A percentile compares a stretch with the other conserved stretches of the same genome.
phyloP scores from a whole-genome alignment of 306 rosid genomes.

The Spatholobus suberectus region DNA sequence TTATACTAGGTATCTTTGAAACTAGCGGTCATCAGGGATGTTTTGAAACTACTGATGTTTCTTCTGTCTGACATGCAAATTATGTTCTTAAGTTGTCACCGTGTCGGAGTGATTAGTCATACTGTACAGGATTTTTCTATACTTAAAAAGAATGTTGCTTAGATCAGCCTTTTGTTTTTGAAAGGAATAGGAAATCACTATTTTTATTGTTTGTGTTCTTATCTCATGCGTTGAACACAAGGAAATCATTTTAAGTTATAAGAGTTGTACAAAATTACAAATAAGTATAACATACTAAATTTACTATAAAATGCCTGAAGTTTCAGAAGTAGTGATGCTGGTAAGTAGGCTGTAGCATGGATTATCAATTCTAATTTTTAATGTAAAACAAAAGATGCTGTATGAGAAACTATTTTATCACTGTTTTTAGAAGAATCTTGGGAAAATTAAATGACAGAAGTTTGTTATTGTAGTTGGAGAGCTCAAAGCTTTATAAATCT shows the following conservation, averaged over 20 bases:
- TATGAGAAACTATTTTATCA: not conserved
- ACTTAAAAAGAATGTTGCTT: not conserved
- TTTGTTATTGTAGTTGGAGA: too few species aligned
- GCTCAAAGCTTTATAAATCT: too few species aligned
- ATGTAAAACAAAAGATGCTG: not conserved
- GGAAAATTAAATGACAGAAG: too few species aligned
- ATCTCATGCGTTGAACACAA: not conserved
- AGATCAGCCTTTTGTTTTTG: not conserved
- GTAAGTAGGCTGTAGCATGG: not conserved
- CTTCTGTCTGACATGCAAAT: conserved; percentile 6
- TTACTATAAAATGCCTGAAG: not conserved
- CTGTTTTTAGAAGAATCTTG: too few species aligned
- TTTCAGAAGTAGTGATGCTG: not conserved
- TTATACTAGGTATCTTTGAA: conserved; percentile 33
- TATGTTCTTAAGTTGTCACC: not conserved
- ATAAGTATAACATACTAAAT: not conserved
- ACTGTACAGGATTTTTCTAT: conserved; percentile 38
- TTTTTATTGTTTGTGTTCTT: not conserved
- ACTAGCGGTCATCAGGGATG: conserved; percentile 4
- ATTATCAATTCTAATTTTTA: not conserved
- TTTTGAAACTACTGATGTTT: conserved; percentile 18
- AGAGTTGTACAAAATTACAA: not conserved
- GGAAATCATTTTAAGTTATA: not conserved
- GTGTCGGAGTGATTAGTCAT: not conserved
- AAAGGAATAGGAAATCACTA: conserved; percentile 1